Evolutionary conservation across 768 basidiomycete genomes (phyloP).

Genomic region (Termitomyces titanicus): DNA sequence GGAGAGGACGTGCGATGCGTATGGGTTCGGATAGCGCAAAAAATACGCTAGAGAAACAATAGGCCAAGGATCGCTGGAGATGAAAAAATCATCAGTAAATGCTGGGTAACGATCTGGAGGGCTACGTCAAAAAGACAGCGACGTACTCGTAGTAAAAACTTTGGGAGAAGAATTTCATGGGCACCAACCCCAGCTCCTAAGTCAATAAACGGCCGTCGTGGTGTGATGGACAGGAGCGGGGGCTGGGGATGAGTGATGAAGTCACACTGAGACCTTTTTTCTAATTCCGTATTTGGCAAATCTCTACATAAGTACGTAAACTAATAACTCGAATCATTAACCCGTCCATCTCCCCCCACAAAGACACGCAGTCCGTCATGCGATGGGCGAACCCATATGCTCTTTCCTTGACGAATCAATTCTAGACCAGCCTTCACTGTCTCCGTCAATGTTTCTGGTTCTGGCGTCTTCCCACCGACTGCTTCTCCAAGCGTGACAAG

Average conservation of each 20-base stretch:
- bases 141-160: slow-evolving; percentile 54
- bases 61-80: slow-evolving; percentile 82
- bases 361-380: slow-evolving; percentile 69
- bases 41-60: slow-evolving; percentile 93
- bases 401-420: slow-evolving; percentile 43
- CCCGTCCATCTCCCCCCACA: slow-evolving; percentile 34
- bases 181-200: slow-evolving; percentile 26
- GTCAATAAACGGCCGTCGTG: slow-evolving; percentile 8
- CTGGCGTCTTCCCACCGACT: slow-evolving; percentile 34
- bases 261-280: slow-evolving; percentile 13
- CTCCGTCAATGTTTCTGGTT: slow-evolving; percentile 23
- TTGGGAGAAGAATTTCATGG: slow-evolving; percentile 57
- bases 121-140: background rate
- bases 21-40: slow-evolving; percentile 93
- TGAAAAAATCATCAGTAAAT: slow-evolving; percentile 12
- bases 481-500: slow-evolving; percentile 62
- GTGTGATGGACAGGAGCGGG: slow-evolving; percentile 5
- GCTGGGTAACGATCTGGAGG: background rate
- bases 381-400: slow-evolving; percentile 65
- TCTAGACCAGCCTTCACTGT: slow-evolving; percentile 39
- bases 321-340: slow-evolving; percentile 52
- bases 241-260: slow-evolving; percentile 3
- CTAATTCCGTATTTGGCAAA: slow-evolving; percentile 1
- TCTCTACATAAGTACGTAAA: background rate
- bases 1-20: slow-evolving; percentile 88